Conservation (phyloP, 371 early-diverging fungal species). For the Funneliformis caledonium region DNA sequence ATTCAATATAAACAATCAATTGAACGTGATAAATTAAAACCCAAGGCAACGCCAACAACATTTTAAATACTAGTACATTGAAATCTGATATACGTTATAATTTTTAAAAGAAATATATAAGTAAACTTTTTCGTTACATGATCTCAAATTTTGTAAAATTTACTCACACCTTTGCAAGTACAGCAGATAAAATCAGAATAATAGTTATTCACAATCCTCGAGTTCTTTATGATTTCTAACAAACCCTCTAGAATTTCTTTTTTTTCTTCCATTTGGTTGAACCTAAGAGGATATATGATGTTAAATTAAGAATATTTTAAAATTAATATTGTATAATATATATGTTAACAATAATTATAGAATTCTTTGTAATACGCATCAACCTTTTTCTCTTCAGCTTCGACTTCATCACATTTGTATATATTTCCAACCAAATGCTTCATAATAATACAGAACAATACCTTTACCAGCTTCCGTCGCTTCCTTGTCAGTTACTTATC, state of each 20-base stretch:
- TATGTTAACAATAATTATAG: conserved; percentile 62
- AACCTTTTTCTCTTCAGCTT: conserved; percentile 63
- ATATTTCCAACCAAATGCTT: background rate
- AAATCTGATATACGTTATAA: conserved; percentile 78
- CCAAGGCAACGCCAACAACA: conserved; percentile 80
- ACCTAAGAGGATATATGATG: conserved; percentile 43
- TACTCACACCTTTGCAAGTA: conserved; percentile 86
- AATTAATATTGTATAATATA: background rate
- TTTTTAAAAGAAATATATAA: background rate
- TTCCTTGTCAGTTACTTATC: conserved; percentile 69
- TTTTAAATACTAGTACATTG: conserved; percentile 84
- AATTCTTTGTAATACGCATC: conserved; percentile 82
- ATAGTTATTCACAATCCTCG: conserved; percentile 80
- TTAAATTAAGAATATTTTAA: background rate
- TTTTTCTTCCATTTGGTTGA: conserved; percentile 95
- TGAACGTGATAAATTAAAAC: conserved; percentile 58
- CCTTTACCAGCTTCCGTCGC: conserved; percentile 54
- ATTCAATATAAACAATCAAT: background rate
- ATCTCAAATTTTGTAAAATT: conserved; percentile 39
- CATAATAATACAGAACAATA: conserved; percentile 16
- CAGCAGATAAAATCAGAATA: conserved; percentile 79
- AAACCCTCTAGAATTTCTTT: conserved; percentile 88
- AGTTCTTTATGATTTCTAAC: conserved; percentile 68
- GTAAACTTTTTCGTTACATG: background rate
- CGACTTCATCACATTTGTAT: conserved; percentile 46